Conservation (phyloP, 805 yeast species). For the Kluyveromyces lactis region DNA sequence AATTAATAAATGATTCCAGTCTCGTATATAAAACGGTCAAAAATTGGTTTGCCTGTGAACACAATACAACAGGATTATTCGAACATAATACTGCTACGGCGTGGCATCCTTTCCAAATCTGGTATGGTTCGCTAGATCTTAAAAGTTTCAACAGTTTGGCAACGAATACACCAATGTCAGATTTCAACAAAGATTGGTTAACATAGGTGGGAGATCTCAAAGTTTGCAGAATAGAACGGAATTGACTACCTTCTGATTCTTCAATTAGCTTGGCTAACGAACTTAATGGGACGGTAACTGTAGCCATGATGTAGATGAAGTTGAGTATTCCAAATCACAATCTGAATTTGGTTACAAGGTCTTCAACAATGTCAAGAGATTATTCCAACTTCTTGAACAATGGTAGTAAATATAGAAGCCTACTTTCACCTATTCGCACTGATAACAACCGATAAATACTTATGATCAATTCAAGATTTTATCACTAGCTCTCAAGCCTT, state of each 20-base stretch:
- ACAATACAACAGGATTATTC: conserved; percentile 27
- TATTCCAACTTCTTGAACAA: no score
- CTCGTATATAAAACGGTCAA: conserved; percentile 20
- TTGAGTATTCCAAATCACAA: no score
- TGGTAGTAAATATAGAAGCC: no score
- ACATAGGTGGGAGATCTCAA: conserved; percentile 23
- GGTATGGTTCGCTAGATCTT: conserved; percentile 35
- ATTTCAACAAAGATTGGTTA: conserved; percentile 24
- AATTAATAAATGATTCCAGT: conserved; percentile 22
- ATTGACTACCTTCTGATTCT: conserved; percentile 21
- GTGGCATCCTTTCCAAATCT: conserved; percentile 55
- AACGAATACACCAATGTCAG: conserved; percentile 25
- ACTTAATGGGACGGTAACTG: conserved; percentile 13
- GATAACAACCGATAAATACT: no score
- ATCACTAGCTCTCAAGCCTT: no score
- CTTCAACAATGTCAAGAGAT: no score
- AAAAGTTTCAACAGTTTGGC: conserved; percentile 35
- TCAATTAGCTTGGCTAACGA: conserved; percentile 23
- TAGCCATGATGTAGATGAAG: not conserved
- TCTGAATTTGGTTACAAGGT: no score
- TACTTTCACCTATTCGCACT: no score
- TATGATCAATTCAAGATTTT: no score
- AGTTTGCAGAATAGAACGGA: conserved; percentile 20
- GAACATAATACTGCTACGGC: conserved; percentile 38
- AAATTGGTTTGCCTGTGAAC: conserved; percentile 26